Evolutionary conservation across 768 basidiomycete genomes (phyloP).

Genomic region (Panaeolus papilionaceus): DNA sequence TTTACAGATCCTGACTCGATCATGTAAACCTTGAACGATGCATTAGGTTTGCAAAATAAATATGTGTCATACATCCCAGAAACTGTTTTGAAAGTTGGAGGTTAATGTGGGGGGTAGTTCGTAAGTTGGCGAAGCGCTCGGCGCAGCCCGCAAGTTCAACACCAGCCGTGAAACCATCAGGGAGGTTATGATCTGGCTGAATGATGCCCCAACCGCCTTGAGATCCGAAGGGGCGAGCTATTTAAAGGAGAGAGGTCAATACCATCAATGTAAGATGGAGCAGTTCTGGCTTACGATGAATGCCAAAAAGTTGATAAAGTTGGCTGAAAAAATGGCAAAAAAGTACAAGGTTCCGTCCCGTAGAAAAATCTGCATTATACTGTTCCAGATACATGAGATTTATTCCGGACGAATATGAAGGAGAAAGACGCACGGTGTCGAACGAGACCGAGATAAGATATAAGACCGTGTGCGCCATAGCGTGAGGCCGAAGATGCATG

Average conservation of each 20-base stretch:
- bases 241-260: neutral
- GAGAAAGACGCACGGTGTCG: neutral
- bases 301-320: constrained; percentile 16
- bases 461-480: neutral
- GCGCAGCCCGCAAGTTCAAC: constrained; percentile 16
- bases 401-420: neutral
- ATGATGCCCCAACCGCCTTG: constrained; percentile 19
- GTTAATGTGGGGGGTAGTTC: neutral
- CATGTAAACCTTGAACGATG: neutral
- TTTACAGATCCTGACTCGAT: no score
- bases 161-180: constrained; percentile 19
- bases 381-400: neutral
- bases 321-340: constrained; percentile 12
- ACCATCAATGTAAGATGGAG: neutral
- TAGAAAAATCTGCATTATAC: constrained; percentile 19
- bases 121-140: neutral
- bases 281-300: constrained; percentile 11
- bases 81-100: neutral
- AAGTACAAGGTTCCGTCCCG: constrained; percentile 18
- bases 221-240: neutral
- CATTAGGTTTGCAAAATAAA: neutral
- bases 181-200: constrained; percentile 19
- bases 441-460: neutral
- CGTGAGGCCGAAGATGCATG: neutral
- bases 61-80: neutral